Conservation (phyloP, 768 basidiomycete genomes). For the Russula emetica region DNA sequence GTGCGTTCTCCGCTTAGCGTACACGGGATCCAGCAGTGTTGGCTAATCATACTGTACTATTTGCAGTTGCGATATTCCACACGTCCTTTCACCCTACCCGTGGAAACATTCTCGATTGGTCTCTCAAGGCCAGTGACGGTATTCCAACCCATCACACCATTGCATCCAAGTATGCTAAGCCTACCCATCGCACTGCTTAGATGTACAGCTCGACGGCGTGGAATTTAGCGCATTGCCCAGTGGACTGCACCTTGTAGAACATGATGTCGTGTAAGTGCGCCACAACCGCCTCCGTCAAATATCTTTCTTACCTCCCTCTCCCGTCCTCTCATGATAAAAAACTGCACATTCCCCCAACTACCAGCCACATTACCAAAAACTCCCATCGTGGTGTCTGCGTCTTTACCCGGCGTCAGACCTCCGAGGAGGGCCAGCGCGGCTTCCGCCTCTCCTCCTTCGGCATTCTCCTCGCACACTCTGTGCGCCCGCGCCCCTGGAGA, state of each 20-base stretch:
- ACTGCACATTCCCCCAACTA: conserved; percentile 4
- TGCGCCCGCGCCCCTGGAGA: conserved; percentile 68
- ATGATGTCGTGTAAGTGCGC: conserved; percentile 66
- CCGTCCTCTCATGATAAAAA: background rate
- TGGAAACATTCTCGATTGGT: conserved; percentile 80
- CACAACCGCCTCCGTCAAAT: background rate
- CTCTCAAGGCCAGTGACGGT: conserved; percentile 63
- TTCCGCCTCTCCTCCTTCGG: conserved; percentile 77
- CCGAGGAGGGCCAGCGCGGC: conserved; percentile 71
- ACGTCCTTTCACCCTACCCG: conserved; percentile 80
- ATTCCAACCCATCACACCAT: conserved; percentile 29
- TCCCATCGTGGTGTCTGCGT: conserved; percentile 67
- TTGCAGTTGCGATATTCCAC: conserved; percentile 75
- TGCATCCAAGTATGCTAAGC: background rate
- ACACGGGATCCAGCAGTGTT: too few relatives aligned
- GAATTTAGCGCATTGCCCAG: conserved; percentile 82
- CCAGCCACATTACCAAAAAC: conserved; percentile 69
- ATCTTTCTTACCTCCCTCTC: conserved; percentile 1
- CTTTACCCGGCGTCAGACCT: conserved; percentile 63
- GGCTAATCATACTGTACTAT: background rate
- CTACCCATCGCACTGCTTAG: conserved; percentile 36
- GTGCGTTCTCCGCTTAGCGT: background rate
- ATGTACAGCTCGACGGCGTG: conserved; percentile 60
- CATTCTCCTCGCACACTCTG: conserved; percentile 61
- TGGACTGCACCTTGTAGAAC: conserved; percentile 73